Base-by-base conservation (phyloP, 176 grass and related monocot species). In the Carex scoparia region DNA sequence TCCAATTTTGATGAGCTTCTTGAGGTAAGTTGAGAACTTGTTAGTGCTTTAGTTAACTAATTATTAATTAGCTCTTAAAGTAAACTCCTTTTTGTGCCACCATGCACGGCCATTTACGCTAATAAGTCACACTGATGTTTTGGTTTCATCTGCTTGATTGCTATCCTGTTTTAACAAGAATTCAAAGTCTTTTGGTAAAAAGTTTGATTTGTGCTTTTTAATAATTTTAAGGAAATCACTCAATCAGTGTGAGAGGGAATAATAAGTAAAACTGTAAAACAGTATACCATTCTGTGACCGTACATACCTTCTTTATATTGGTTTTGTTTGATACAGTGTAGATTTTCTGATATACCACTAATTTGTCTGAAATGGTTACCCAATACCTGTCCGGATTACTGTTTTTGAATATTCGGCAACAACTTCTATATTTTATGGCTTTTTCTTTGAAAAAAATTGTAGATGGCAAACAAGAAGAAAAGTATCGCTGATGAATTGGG, bases 391-490 rank as follows among this genome's bases (percentile, higher is more conserved):
- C 55, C 8, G 46, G 10, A 5, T 44, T 23, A 40, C 37, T 60
- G 2, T 81, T n/a, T 38, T 48, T 65, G 12, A 3, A 23, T 40
- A 40, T 15, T 62, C 66, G 46, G 49, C 12, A 0, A 1, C 1
- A 66, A 10, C 40, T 66, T 55, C 1, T 54, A 69, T 55, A 55
- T 82, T 23, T 53, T 49, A 54, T 69, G 11, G 28, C 3, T 10
- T 38, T 46, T 55, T 88, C 87, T 15, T 81, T 48, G 63, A 15
- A 18, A 81, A 86, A 86, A 11, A 32, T 10, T 99, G 90, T 87
- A 99, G 96, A 86, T 99, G 81, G 85, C 84, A 65, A 88, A 88
- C 0, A 99, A 99, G 61, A 98, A 98, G 96, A 98, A 91, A 89
- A 83, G 40, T 62, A 65, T 99, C 84, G 93, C 93, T 61, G 93